Percentiles rank a stretch among this genome's conserved stretches.
phyloP scores from a whole-genome alignment of 306 rosid genomes.

The Senna siamea region DNA sequence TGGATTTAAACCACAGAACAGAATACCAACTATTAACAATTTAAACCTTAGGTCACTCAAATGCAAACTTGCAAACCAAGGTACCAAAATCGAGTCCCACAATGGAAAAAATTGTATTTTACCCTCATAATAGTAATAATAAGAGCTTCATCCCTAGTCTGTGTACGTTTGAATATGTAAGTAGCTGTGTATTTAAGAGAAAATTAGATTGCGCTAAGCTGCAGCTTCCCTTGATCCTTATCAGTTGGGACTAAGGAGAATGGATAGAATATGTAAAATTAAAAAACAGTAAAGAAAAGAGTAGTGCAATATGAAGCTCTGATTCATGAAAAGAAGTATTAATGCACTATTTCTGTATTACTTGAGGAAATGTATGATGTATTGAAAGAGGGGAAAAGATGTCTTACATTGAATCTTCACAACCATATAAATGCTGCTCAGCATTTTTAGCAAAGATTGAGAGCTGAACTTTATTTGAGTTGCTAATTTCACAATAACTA shows the following conservation, averaged over 20 bases:
- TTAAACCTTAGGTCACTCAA: too few relatives aligned
- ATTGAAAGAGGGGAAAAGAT: not conserved
- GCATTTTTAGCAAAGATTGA: too few relatives aligned
- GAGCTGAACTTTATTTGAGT: too few relatives aligned
- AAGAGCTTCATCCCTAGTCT: not conserved
- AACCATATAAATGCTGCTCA: too few relatives aligned
- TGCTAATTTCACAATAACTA: not conserved
- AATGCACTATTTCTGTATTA: not conserved
- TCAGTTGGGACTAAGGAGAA: not conserved
- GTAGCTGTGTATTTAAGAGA: not conserved
- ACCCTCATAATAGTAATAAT: too few relatives aligned
- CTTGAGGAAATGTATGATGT: not conserved
- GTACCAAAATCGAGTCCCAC: not conserved
- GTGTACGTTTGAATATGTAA: too few relatives aligned
- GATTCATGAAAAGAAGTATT: not conserved
- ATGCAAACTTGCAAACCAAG: too few relatives aligned
- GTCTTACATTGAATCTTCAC: not conserved
- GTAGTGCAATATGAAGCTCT: not conserved
- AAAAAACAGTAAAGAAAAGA: not conserved
- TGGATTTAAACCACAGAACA: too few relatives aligned
- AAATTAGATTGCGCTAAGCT: not conserved
- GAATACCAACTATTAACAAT: too few relatives aligned
- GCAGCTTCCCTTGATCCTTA: not conserved
- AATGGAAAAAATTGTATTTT: not conserved
- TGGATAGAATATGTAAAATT: not conserved